Conservation (phyloP, 768 basidiomycete genomes). For the Boletales sp. region DNA sequence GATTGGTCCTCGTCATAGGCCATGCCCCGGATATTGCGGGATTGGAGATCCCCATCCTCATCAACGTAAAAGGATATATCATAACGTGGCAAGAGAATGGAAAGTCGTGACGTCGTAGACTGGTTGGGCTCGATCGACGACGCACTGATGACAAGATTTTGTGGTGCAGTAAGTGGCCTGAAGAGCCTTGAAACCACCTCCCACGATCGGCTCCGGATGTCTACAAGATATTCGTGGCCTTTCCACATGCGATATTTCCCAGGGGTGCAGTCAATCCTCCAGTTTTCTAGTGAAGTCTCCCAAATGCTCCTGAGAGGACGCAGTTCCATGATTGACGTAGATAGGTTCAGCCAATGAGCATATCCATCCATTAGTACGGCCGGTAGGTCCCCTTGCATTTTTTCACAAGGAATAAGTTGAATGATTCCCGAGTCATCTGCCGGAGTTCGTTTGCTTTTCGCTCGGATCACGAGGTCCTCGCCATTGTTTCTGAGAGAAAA, state of each 20-base stretch:
- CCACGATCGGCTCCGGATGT: constrained; percentile 23
- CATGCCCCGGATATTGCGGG: constrained; percentile 36
- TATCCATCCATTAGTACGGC: constrained; percentile 1
- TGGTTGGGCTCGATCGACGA: neutral
- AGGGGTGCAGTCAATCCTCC: constrained; percentile 13
- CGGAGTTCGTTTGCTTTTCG: too few species aligned
- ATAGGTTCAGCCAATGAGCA: constrained; percentile 26
- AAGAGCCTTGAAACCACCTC: constrained; percentile 15
- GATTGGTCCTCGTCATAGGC: constrained; percentile 28
- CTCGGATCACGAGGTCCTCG: too few species aligned
- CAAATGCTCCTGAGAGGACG: constrained; percentile 18
- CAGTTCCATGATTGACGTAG: constrained; percentile 16
- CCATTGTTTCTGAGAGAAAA: too few species aligned
- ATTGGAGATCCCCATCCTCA: constrained; percentile 31
- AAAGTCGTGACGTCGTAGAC: constrained; percentile 10
- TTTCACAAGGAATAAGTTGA: constrained; percentile 18
- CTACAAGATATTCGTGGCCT: constrained; percentile 14
- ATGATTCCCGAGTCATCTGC: neutral
- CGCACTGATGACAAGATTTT: constrained; percentile 16
- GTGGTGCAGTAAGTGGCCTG: constrained; percentile 7
- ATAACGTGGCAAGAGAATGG: constrained; percentile 36
- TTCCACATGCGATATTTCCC: constrained; percentile 1
- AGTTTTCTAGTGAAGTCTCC: constrained; percentile 16
- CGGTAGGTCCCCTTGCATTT: constrained; percentile 16
- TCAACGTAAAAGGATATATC: constrained; percentile 37